These are phyloP conservation scores for Thielaviopsis populi DNA, from an alignment of 2,329 filamentous ascomycete genomes.

Conservation along the genomic window DNA sequence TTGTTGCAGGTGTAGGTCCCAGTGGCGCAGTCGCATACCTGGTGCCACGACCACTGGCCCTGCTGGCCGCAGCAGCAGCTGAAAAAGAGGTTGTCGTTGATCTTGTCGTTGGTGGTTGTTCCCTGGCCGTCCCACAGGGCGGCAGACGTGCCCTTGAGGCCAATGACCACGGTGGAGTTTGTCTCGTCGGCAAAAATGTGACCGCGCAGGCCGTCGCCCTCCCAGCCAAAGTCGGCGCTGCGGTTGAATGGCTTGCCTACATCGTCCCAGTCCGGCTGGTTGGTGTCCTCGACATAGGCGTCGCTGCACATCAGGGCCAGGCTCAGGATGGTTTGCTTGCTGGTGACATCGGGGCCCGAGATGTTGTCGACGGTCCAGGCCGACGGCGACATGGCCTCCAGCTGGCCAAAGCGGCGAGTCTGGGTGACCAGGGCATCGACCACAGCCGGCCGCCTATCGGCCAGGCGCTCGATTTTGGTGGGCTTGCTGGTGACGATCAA, in stretches of 20 bases:
- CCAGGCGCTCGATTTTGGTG: slow-evolving; percentile 62
- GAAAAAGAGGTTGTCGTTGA: slow-evolving; percentile 96
- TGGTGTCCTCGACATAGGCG: slow-evolving; percentile 65
- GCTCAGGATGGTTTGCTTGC: slow-evolving; percentile 69
- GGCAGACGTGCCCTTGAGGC: slow-evolving; percentile 77
- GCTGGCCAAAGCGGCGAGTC: slow-evolving; percentile 52
- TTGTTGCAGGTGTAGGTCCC: slow-evolving; percentile 82
- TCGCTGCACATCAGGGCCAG: slow-evolving; percentile 81
- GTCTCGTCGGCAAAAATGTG: slow-evolving; percentile 80
- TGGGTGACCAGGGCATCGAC: slow-evolving; percentile 67
- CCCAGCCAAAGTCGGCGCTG: slow-evolving; percentile 84
- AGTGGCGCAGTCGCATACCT: slow-evolving; percentile 86
- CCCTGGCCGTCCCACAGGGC: slow-evolving; percentile 94
- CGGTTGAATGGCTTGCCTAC: slow-evolving; percentile 69
- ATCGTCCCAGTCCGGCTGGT: slow-evolving; percentile 67
- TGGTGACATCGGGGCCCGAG: slow-evolving; percentile 63
- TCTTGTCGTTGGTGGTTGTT: slow-evolving; percentile 92
- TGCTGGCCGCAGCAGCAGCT: slow-evolving; percentile 95
- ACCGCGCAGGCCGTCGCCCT: slow-evolving; percentile 72
- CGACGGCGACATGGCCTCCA: slow-evolving; percentile 51
- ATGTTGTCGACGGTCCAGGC: slow-evolving; percentile 77
- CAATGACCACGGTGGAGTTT: slow-evolving; percentile 80
- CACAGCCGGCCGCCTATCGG: slow-evolving; percentile 58
- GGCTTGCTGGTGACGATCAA: slow-evolving; percentile 49
- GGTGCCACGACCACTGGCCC: slow-evolving; percentile 74